These are phyloP conservation scores for Mortierella sp. DNA, from an alignment of 371 early-diverging fungal species.

Conservation along the genomic window DNA sequence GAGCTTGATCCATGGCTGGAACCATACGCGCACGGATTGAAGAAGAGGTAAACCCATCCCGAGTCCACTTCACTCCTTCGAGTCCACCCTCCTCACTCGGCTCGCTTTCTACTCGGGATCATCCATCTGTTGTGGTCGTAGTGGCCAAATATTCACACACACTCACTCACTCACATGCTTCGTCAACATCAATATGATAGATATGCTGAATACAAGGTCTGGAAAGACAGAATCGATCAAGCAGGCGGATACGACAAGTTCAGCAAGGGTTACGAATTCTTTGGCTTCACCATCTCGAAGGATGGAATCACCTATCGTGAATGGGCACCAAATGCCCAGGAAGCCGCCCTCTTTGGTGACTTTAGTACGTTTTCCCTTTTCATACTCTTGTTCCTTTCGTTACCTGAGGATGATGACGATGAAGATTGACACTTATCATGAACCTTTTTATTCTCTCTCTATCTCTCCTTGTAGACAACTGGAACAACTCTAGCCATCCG, in stretches of 20 bases:
- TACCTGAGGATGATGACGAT: background rate
- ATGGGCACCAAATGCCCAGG: conserved; percentile 91
- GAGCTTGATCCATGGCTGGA: conserved; percentile 78
- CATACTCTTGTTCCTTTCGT: background rate
- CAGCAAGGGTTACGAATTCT: conserved; percentile 79
- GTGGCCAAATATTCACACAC: too few relatives aligned
- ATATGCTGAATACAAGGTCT: conserved; percentile 65
- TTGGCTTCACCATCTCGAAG: conserved; percentile 76
- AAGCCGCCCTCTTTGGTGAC: conserved; percentile 90
- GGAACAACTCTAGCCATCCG: conserved; percentile 79
- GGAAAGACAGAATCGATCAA: conserved; percentile 72
- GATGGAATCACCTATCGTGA: conserved; percentile 87
- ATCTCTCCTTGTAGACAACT: conserved; percentile 78
- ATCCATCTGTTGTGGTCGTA: too few relatives aligned
- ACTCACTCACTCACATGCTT: too few relatives aligned
- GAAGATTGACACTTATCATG: background rate
- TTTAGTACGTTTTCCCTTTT: conserved; percentile 78
- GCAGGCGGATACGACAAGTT: conserved; percentile 87
- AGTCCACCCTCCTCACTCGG: background rate
- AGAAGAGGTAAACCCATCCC: conserved; percentile 59
- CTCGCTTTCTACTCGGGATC: too few relatives aligned
- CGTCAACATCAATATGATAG: conserved; percentile 26
- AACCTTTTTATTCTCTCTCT: background rate
- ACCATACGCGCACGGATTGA: conserved; percentile 69
- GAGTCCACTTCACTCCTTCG: background rate